These are phyloP conservation scores for Phyllosticta citrichinensis DNA, from an alignment of 2,329 filamentous ascomycete genomes.

Conservation along the genomic window DNA sequence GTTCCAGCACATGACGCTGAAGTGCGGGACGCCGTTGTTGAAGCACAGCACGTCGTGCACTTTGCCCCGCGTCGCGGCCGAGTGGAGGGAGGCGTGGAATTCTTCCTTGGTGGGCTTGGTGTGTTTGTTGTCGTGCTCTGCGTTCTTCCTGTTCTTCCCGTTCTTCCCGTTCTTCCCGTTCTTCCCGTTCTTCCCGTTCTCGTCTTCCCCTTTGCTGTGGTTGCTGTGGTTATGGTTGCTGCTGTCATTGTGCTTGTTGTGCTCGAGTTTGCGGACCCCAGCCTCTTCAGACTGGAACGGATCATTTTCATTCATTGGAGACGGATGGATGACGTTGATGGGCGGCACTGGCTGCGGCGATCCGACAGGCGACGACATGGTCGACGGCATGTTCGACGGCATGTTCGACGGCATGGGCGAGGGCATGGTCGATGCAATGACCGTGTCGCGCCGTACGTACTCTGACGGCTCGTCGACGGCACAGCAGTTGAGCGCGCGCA, in stretches of 20 bases:
- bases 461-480: constrained; percentile 30
- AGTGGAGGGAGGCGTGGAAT: constrained; percentile 51
- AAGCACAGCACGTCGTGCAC: constrained; percentile 66
- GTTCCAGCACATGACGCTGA: constrained; percentile 59
- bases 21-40: constrained; percentile 45
- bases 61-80: constrained; percentile 41
- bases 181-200: no score
- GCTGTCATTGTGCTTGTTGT: constrained; percentile 3
- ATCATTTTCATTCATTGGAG: not conserved
- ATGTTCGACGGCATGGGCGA: not conserved
- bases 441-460: not conserved
- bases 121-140: not conserved
- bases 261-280: not conserved
- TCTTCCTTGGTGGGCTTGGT: not conserved
- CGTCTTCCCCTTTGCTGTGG: no score
- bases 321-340: constrained; percentile 23
- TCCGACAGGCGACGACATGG: not conserved
- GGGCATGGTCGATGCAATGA: not conserved
- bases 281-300: not conserved
- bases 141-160: no score
- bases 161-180: no score
- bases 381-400: not conserved
- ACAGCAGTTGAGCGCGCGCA: constrained; percentile 55
- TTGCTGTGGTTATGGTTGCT: constrained; percentile 6
- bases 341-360: constrained; percentile 15